A percentile compares a stretch with the other conserved stretches of the same genome.
phyloP scores from a whole-genome alignment of 352 stramenopile species.

The Saprolegnia diclina region DNA sequence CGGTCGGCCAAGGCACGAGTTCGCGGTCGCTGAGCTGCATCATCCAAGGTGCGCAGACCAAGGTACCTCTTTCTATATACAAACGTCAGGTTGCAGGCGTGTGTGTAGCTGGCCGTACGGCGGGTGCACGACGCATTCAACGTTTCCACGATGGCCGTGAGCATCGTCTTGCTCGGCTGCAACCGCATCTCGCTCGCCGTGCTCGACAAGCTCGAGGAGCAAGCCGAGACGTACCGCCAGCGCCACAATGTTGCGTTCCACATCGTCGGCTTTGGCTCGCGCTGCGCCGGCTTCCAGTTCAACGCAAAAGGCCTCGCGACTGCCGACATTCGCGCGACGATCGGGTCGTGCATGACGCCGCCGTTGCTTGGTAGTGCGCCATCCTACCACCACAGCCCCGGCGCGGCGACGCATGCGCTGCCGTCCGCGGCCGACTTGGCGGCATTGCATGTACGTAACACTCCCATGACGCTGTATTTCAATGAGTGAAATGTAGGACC shows the following conservation, averaged over 20 bases:
- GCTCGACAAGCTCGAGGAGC: conserved; percentile 52
- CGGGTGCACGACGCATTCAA: conserved; percentile 79
- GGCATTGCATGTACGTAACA: not conserved
- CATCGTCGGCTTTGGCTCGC: conserved; percentile 64
- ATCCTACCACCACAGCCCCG: not conserved
- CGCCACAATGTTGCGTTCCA: conserved; percentile 65
- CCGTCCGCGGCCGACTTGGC: conserved; percentile 20
- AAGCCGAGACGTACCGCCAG: conserved; percentile 51
- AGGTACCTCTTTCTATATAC: conserved; percentile 29
- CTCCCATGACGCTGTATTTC: not conserved
- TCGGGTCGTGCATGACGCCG: not conserved
- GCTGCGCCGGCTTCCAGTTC: conserved; percentile 53
- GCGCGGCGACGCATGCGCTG: conserved; percentile 27
- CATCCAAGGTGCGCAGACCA: conserved; percentile 59
- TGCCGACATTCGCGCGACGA: conserved; percentile 36
- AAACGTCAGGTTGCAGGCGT: not conserved
- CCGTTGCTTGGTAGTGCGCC: not conserved
- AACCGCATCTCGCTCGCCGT: conserved; percentile 66
- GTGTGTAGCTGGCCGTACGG: conserved; percentile 44
- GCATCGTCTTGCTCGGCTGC: conserved; percentile 61
- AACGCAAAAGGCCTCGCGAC: conserved; percentile 50
- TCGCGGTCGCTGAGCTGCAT: conserved; percentile 74
- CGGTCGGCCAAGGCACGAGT: conserved; percentile 69
- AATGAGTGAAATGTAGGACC: conserved; percentile 35
- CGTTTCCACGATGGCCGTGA: conserved; percentile 65